Evolutionary conservation across 257 asterid species (phyloP), one percentile per base, ranked within the genome.

Genomic region (Nicotiana paniculata): DNA sequence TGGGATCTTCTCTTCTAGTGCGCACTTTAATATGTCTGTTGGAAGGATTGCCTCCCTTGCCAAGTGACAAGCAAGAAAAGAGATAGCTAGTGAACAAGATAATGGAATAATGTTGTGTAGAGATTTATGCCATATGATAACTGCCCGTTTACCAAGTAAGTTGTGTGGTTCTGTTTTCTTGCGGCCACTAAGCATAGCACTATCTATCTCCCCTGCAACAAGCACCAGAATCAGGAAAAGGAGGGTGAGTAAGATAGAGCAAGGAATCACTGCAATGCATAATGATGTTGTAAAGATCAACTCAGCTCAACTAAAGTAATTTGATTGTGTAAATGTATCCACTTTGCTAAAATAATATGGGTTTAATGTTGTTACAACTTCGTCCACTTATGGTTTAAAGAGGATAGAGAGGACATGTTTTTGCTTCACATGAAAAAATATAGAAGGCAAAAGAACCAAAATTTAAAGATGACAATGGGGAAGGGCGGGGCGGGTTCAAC

Each of bases 21-120:
- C 77, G 94, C 97, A 93, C 84, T 85, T 91, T 84, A 93, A 80
- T 18, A 95, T 86, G 83, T 95, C 98, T 33, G 93, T 84, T 65
- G 98, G 95, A 61, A 87, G 81, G 84, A 95, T 82, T 35, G 92
- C 85, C 86, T 93, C 99, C 86, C 95, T 89, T 48, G 97, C 93
- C 84, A 93, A 24, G 83, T 91, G 98, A 81, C 99, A 92, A 75
- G 82, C 92, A 66, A 95, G 92, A 87, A 90, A 93, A 66, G 93
- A 87, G 72, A 95, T 83, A 51, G 94, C 97, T 80, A 92, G 87
- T 68, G 93, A 82, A 85, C 85, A 88, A 74, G 90, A 82, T 75
- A 93, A 62, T 0, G 97, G 98, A 67, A 95, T 82, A 35, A 76
- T 79, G 33, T 80, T 89, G 77, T 85, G 77, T 67, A 92, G 85